These are phyloP conservation scores for Astragalus membranaceus DNA, from an alignment of 306 rosid species.

Conservation along the genomic window DNA sequence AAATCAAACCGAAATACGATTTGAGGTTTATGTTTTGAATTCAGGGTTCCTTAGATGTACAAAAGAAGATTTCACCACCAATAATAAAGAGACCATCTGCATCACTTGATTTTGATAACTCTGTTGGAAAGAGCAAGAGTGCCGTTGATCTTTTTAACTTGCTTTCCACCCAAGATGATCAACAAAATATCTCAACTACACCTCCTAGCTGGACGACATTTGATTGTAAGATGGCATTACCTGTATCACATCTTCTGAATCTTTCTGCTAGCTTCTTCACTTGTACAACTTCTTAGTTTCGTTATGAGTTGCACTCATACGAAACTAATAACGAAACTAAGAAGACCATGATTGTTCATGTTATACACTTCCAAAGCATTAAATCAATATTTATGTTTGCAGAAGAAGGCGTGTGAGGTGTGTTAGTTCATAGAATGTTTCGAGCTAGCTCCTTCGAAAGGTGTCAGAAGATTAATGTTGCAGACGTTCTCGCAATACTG, in stretches of 20 bases:
- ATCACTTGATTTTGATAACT: neutral
- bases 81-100: too few species aligned
- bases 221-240: conserved; percentile 55
- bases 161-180: conserved; percentile 23
- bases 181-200: conserved; percentile 26
- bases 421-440: conserved; percentile 12
- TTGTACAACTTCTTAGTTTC: too few species aligned
- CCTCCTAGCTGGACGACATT: conserved; percentile 69
- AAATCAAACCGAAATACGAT: too few species aligned
- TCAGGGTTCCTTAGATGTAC: too few species aligned
- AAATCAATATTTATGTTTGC: conserved; percentile 15
- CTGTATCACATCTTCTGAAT: neutral
- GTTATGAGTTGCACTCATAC: neutral
- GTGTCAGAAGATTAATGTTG: conserved; percentile 21
- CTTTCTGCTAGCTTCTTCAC: neutral
- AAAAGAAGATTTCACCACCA: too few species aligned
- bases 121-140: conserved; percentile 20
- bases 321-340: neutral
- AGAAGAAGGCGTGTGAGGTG: conserved; percentile 21
- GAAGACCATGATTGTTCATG: neutral
- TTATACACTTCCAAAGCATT: conserved; percentile 2
- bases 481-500: neutral
- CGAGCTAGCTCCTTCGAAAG: conserved; percentile 25
- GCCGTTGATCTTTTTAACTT: conserved; percentile 38
- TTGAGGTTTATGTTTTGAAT: too few species aligned